Evolutionary conservation across 495 filamentous ascomycete species (phyloP).

Genomic region (Daldinia grandis): DNA sequence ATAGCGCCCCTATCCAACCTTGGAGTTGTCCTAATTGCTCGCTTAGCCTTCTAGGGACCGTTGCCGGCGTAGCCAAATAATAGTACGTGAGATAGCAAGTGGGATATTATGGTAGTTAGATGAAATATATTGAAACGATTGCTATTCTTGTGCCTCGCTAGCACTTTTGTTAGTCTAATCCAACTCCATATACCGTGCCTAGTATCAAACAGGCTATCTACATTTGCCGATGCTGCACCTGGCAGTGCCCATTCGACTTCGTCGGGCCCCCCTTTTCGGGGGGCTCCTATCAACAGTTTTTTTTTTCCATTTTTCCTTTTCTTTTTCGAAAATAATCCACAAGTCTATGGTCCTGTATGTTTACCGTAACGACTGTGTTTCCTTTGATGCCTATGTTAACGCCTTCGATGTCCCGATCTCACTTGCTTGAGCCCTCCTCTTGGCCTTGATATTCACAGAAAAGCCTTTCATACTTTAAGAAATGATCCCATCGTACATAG

Average conservation of each 20-base stretch:
- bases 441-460: not conserved
- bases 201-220: slow-evolving; percentile 28
- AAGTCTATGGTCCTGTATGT: slow-evolving; percentile 5
- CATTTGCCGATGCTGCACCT: slow-evolving; percentile 31
- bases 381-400: not conserved
- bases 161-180: slow-evolving; percentile 22
- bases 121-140: slow-evolving; percentile 27
- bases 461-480: not conserved
- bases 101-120: not conserved
- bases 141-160: slow-evolving; percentile 24
- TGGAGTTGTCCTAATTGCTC: not conserved
- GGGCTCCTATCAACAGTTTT: not conserved
- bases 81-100: not conserved
- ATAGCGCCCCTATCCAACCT: not conserved
- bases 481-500: slow-evolving; percentile 10
- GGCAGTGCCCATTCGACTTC: slow-evolving; percentile 26
- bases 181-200: slow-evolving; percentile 16
- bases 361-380: slow-evolving; percentile 18
- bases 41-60: not conserved
- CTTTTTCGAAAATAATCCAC: slow-evolving; percentile 1
- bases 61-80: slow-evolving; percentile 5
- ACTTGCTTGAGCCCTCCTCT: slow-evolving; percentile 9
- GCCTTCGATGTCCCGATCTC: slow-evolving; percentile 4
- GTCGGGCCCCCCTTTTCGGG: not conserved
- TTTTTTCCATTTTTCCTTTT: too few species aligned